Conservation (phyloP, 768 basidiomycete species). For the Artomyces pyxidatus region DNA sequence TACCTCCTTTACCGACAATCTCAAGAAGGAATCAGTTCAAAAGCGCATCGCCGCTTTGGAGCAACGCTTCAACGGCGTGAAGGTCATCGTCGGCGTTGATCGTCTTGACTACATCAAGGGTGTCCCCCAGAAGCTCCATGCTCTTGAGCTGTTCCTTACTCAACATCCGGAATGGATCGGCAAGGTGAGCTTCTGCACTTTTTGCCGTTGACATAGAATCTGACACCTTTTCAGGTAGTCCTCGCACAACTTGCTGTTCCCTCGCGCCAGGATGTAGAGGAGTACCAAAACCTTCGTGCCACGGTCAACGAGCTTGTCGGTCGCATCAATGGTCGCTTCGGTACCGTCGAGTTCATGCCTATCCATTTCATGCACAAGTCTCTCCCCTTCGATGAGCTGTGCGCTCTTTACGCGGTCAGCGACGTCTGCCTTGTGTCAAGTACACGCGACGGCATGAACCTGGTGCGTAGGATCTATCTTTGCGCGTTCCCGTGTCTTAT, state of each 20-base stretch:
- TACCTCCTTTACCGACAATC: conserved; percentile 80
- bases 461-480: conserved; percentile 49
- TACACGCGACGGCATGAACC: conserved; percentile 98
- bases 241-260: conserved; percentile 96
- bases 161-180: conserved; percentile 99
- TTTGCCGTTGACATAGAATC: not conserved
- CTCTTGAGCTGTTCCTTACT: conserved; percentile 90
- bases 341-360: conserved; percentile 99
- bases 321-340: conserved; percentile 96
- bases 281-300: conserved; percentile 94
- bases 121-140: conserved; percentile 96
- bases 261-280: conserved; percentile 96
- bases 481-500: conserved; percentile 15
- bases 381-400: conserved; percentile 87
- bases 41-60: conserved; percentile 75
- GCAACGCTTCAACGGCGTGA: conserved; percentile 87
- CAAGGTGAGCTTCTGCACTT: conserved; percentile 44
- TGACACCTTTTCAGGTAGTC: conserved; percentile 57
- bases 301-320: conserved; percentile 98
- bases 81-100: conserved; percentile 97
- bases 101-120: conserved; percentile 99
- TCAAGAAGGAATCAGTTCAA: conserved; percentile 73
- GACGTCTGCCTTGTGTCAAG: conserved; percentile 94
- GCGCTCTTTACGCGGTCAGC: conserved; percentile 94
- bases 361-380: conserved; percentile 99